Percentiles rank a stretch among this genome's conserved stretches.
phyloP scores from a whole-genome alignment of 2,329 filamentous ascomycete genomes.

The Neofusicoccum cordaticola region DNA sequence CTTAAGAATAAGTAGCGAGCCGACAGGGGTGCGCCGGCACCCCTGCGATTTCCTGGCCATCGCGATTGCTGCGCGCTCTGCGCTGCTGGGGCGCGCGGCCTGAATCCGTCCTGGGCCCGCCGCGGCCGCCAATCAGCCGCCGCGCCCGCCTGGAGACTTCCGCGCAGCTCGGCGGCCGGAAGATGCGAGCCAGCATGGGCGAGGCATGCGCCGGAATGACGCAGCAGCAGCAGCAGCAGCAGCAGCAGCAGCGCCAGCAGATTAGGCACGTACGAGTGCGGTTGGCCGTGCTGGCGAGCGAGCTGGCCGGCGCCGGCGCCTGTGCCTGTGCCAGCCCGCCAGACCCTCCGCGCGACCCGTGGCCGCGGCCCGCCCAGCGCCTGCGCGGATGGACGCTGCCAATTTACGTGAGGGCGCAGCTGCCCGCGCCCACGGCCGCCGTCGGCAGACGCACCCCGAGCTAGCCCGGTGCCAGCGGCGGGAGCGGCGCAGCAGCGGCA shows the following conservation, averaged over 20 bases:
- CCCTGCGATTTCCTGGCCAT: background rate
- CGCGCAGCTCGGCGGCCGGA: background rate
- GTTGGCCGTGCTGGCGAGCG: background rate
- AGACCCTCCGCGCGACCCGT: background rate
- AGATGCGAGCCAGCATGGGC: conserved; percentile 7
- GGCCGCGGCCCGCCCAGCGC: background rate
- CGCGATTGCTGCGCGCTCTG: background rate
- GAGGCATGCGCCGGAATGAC: conserved; percentile 5
- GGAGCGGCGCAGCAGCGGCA: no score
- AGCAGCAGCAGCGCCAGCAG: background rate
- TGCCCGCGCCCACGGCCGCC: no score
- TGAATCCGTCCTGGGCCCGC: background rate
- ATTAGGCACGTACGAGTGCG: background rate
- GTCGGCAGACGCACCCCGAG: no score
- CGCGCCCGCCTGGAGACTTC: background rate
- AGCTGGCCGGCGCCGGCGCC: no score
- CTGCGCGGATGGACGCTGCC: no score
- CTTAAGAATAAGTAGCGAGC: background rate
- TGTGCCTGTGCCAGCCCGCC: no score
- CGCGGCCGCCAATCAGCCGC: background rate
- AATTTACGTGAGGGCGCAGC: no score
- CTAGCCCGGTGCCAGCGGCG: no score
- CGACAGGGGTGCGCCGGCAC: background rate
- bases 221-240: background rate
- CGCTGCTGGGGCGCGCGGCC: background rate